phyloP scores from a whole-genome alignment of 805 yeast genomes.

The Ogataea ramenticola region DNA sequence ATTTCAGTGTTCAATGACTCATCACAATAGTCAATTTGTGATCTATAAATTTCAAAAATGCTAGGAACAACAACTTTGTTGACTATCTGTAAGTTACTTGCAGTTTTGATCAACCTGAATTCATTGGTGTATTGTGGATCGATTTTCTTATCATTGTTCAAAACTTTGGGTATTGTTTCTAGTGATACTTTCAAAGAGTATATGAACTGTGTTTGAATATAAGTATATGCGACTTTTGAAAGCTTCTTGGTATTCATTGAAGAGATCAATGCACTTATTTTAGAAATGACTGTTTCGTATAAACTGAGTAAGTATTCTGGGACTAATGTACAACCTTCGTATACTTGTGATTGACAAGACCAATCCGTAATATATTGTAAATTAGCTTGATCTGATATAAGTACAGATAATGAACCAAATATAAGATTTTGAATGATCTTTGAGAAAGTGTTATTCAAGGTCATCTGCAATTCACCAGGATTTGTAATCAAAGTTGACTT shows the following conservation, averaged over 20 bases:
- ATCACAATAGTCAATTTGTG: slow-evolving; percentile 39
- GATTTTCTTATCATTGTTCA: slow-evolving; percentile 9
- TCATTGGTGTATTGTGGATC: no score
- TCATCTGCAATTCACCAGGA: not conserved
- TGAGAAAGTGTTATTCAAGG: not conserved
- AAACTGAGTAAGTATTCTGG: slow-evolving; percentile 32
- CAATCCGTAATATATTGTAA: not conserved
- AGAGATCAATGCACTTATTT: not conserved
- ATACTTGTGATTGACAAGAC: slow-evolving; percentile 10
- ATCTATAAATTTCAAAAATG: slow-evolving; percentile 43
- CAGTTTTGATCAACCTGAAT: slow-evolving; percentile 26
- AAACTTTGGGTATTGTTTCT: slow-evolving; percentile 35
- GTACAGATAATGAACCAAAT: slow-evolving; percentile 17
- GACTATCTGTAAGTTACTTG: slow-evolving; percentile 47
- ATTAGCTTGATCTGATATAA: slow-evolving; percentile 14
- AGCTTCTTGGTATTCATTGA: not conserved
- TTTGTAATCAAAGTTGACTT: not conserved
- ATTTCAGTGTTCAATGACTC: slow-evolving; percentile 36
- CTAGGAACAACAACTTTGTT: slow-evolving; percentile 39
- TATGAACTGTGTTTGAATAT: slow-evolving; percentile 27
- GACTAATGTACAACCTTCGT: slow-evolving; percentile 28
- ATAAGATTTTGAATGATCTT: slow-evolving; percentile 19
- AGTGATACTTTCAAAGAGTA: slow-evolving; percentile 26
- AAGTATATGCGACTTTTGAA: slow-evolving; percentile 1
- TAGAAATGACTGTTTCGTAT: slow-evolving; percentile 18